Conservation (phyloP, 108 stramenopile genomes). For the Conticribra guillardii region DNA sequence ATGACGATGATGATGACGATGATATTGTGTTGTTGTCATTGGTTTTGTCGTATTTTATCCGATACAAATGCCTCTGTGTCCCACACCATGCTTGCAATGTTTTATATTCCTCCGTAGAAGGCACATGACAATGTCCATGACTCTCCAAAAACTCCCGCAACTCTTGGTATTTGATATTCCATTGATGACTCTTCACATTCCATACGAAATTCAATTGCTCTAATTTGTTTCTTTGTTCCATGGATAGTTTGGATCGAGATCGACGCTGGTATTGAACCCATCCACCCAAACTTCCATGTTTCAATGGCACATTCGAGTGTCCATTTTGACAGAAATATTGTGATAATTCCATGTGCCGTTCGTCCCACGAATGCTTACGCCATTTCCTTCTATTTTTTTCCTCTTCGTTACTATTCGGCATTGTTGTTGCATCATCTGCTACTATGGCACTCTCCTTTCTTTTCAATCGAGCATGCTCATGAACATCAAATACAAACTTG, state of each 20-base stretch:
- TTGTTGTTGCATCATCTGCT: not conserved
- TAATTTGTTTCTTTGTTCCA: constrained; percentile 5
- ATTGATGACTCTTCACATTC: constrained; percentile 8
- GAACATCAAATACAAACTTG: not conserved
- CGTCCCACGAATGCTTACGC: not conserved
- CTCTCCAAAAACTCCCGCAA: constrained; percentile 42
- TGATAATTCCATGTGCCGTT: not conserved
- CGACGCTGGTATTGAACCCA: constrained; percentile 2
- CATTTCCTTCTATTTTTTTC: not conserved
- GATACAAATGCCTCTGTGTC: not conserved
- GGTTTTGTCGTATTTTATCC: not conserved
- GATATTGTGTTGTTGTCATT: not conserved
- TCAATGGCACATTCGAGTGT: too few species aligned
- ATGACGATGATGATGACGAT: not conserved
- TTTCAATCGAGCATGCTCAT: not conserved
- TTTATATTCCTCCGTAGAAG: constrained; percentile 20
- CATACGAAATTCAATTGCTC: constrained; percentile 1
- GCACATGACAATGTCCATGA: constrained; percentile 55
- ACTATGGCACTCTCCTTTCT: not conserved
- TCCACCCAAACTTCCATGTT: constrained; percentile 1
- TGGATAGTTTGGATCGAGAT: constrained; percentile 1
- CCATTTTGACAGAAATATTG: not conserved
- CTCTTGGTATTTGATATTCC: constrained; percentile 1
- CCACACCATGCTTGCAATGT: constrained; percentile 28
- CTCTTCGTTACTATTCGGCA: not conserved